Conservation (phyloP, 441 rosid genomes). For the Kokia cookei region DNA sequence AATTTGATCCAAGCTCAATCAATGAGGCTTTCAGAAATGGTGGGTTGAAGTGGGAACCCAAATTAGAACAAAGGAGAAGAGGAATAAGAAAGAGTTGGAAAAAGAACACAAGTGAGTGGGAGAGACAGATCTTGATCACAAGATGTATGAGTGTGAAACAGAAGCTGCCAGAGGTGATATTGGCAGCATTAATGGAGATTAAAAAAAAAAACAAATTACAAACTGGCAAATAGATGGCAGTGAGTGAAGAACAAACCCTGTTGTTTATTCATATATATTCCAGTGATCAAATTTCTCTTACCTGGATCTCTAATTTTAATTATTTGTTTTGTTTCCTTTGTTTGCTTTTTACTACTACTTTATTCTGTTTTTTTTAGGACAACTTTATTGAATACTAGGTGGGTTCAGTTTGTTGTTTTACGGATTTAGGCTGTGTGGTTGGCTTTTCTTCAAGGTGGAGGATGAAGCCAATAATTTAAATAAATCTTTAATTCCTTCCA, state of each 20-base stretch:
- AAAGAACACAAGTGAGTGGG: slow-evolving; percentile 6
- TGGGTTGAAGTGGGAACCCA: neutral
- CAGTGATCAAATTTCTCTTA: slow-evolving; percentile 10
- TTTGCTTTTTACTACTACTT: neutral
- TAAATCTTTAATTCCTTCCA: no score
- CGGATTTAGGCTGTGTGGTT: no score
- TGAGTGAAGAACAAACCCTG: slow-evolving; percentile 20
- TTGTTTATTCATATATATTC: neutral
- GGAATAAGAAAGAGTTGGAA: slow-evolving; percentile 14
- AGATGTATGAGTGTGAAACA: slow-evolving; percentile 13
- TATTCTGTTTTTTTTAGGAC: neutral
- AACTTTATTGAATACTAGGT: slow-evolving; percentile 38
- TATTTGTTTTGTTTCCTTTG: slow-evolving; percentile 5
- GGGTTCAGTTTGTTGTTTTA: neutral
- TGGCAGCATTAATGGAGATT: slow-evolving; percentile 30
- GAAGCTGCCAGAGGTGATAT: slow-evolving; percentile 43
- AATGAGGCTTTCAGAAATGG: neutral
- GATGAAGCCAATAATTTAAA: no score
- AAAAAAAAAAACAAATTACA: slow-evolving; percentile 13
- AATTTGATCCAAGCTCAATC: neutral
- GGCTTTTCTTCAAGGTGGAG: no score
- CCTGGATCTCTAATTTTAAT: slow-evolving; percentile 17
- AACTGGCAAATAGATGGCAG: slow-evolving; percentile 43
- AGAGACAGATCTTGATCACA: slow-evolving; percentile 24
- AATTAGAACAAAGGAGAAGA: slow-evolving; percentile 5